Evolutionary conservation across 2,329 filamentous ascomycete species (phyloP).

Genomic region (Penicillium sp.): DNA sequence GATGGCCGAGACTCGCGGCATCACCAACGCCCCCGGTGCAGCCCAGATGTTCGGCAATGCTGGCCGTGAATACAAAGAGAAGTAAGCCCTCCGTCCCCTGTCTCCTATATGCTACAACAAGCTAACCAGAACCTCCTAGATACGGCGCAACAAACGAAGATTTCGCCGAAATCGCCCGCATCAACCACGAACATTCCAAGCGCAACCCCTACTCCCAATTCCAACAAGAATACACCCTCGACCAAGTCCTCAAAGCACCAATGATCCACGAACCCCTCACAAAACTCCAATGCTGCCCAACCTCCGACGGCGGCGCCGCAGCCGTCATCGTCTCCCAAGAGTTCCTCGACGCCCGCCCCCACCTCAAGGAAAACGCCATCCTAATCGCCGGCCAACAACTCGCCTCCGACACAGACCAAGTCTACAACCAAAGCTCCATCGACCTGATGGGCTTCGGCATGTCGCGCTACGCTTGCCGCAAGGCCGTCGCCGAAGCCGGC

Average conservation of each 20-base stretch:
- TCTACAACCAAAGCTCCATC: slow-evolving; percentile 81
- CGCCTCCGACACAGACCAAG: slow-evolving; percentile 77
- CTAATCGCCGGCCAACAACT: slow-evolving; percentile 86
- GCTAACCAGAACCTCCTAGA: slow-evolving; percentile 45
- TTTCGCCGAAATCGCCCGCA: slow-evolving; percentile 90
- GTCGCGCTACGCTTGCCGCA: slow-evolving; percentile 70
- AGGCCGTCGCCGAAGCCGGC: slow-evolving; percentile 73
- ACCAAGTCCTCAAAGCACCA: slow-evolving; percentile 75
- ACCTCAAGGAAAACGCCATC: slow-evolving; percentile 81
- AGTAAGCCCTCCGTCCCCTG: too few relatives aligned
- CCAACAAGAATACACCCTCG: slow-evolving; percentile 84
- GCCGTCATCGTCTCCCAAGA: slow-evolving; percentile 85
- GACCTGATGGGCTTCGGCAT: slow-evolving; percentile 90
- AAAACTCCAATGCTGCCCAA: slow-evolving; percentile 98
- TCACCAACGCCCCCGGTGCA: slow-evolving; percentile 81
- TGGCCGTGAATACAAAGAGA: slow-evolving; percentile 92
- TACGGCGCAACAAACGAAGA: slow-evolving; percentile 82
- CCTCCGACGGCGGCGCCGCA: slow-evolving; percentile 88
- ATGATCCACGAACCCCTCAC: slow-evolving; percentile 87
- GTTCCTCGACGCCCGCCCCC: slow-evolving; percentile 83
- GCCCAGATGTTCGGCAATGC: slow-evolving; percentile 97
- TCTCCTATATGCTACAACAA: too few relatives aligned
- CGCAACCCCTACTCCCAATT: slow-evolving; percentile 99
- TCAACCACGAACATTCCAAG: slow-evolving; percentile 91
- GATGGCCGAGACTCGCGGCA: slow-evolving; percentile 80